Percentiles rank a stretch among this genome's conserved stretches.
Conservation (phyloP, 2,329 filamentous ascomycete genomes). For the Scolecobasidium constrictum region DNA sequence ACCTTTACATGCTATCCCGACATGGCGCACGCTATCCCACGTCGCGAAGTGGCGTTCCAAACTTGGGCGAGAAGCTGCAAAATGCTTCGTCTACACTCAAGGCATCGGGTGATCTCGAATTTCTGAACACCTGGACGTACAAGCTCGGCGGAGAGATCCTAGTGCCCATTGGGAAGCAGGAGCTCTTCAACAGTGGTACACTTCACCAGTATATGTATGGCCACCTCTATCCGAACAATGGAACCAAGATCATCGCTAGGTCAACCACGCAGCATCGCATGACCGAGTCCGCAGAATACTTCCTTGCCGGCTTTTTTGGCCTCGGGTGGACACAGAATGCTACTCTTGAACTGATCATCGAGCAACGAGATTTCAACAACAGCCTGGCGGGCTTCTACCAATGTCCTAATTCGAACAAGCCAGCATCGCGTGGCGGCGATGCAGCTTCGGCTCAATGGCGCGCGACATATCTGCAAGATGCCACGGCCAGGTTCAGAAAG, state of each 20-base stretch:
- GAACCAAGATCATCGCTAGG: slow-evolving; percentile 60
- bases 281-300: slow-evolving; percentile 68
- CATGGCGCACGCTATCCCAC: slow-evolving; percentile 68
- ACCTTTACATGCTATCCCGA: slow-evolving; percentile 62
- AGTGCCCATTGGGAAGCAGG: slow-evolving; percentile 60
- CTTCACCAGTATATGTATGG: slow-evolving; percentile 65
- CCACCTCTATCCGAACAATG: slow-evolving; percentile 55
- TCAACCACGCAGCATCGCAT: slow-evolving; percentile 70
- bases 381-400: slow-evolving; percentile 56
- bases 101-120: slow-evolving; percentile 49
- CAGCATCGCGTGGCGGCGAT: slow-evolving; percentile 37
- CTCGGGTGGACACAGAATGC: slow-evolving; percentile 62
- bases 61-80: slow-evolving; percentile 46
- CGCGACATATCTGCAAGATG: slow-evolving; percentile 52
- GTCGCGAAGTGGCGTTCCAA: slow-evolving; percentile 41
- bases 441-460: slow-evolving; percentile 51
- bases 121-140: slow-evolving; percentile 60
- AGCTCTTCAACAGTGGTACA: slow-evolving; percentile 60
- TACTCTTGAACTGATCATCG: slow-evolving; percentile 62
- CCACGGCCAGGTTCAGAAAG: slow-evolving; percentile 47
- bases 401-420: slow-evolving; percentile 49
- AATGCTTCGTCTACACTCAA: slow-evolving; percentile 43
- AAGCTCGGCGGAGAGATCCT: slow-evolving; percentile 60
- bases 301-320: slow-evolving; percentile 69
- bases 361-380: slow-evolving; percentile 54